Base-by-base conservation (phyloP, 2,329 filamentous ascomycete genomes). In the Diaporthe sp. region DNA sequence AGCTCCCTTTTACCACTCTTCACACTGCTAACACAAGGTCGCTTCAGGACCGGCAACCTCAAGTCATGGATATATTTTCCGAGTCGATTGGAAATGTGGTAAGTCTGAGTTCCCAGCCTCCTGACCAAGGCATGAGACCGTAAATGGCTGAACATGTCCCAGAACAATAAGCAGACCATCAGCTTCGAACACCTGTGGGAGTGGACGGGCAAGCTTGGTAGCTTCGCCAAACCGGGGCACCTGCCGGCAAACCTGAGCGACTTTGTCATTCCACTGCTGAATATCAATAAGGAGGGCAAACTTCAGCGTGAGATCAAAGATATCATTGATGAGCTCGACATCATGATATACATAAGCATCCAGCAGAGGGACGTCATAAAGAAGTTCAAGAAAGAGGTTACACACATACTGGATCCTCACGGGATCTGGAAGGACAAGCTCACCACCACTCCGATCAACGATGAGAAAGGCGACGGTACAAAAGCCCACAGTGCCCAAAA, bases 301-400 rank as follows among this genome's bases (percentile, higher is more conserved):
- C 79, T 88, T 0, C 83, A 87, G 42, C 78, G 81, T 0, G 87
- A 88, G 71, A 84, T 86, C n/a, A 85, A 87, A 60, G 86, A 88
- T 57, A 86, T 88, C 31, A 79, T 85, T 0, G 87, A 88, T 17
- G 87, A 89, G 77, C 81, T 89, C 0, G 84, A 85, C 10, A 88
- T 88, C 65, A 87, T 88, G 80, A 79, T 85, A 0, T 81, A 83
- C 20, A 80, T 88, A n/a, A 79, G 81, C 4, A 81, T 80, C 12
- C 81, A 82, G 20, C 86, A 86, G 47, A 60, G 74, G 7, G 80
- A 82, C 3, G 80, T 83, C 0, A 74, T 85, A 5, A 79, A 79
- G 22, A 75, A 76, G 4, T 84, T 82, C 74, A 17, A 20, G 6
- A 28, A 79, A 13, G 75, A 79, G 17, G 78, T 77, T 1, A 77